Conservation (phyloP, 1,284 basidiomycete genomes). For the Leccinum angustisporum region DNA sequence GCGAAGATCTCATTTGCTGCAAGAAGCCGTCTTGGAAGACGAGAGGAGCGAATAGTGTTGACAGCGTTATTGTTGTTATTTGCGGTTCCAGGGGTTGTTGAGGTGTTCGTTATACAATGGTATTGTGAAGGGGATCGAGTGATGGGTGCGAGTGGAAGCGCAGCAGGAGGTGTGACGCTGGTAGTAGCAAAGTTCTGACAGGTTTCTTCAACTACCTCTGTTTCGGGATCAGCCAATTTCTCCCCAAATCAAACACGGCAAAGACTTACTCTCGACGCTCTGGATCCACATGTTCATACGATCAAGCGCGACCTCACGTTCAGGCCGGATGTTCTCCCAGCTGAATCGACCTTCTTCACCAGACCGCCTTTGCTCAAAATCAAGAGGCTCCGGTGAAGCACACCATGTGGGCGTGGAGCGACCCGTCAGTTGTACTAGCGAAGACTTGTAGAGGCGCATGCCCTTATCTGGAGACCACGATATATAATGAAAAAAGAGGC, state of each 20-base stretch:
- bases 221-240: conserved; percentile 11
- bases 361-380: conserved; percentile 35
- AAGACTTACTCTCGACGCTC: conserved; percentile 72
- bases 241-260: not conserved
- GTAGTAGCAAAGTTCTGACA: conserved; percentile 64
- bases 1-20: conserved; percentile 70
- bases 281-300: conserved; percentile 76
- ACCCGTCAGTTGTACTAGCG: conserved; percentile 44
- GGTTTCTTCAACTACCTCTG: conserved; percentile 76
- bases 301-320: conserved; percentile 50
- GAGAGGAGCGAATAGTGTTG: conserved; percentile 44
- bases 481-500: not conserved
- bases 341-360: conserved; percentile 35
- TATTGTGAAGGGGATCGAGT: conserved; percentile 48
- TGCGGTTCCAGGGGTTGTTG: conserved; percentile 1
- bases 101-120: conserved; percentile 17
- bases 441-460: conserved; percentile 51
- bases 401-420: conserved; percentile 41
- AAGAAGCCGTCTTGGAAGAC: conserved; percentile 59
- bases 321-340: conserved; percentile 35
- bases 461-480: conserved; percentile 41
- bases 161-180: conserved; percentile 46
- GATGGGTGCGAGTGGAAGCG: conserved; percentile 56
- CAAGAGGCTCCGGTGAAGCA: conserved; percentile 32
- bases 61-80: conserved; percentile 4